Evolutionary conservation across 2,329 filamentous ascomycete genomes (phyloP), one percentile per base, ranked within the genome.

Genomic region (Epichloe coenophiala): DNA sequence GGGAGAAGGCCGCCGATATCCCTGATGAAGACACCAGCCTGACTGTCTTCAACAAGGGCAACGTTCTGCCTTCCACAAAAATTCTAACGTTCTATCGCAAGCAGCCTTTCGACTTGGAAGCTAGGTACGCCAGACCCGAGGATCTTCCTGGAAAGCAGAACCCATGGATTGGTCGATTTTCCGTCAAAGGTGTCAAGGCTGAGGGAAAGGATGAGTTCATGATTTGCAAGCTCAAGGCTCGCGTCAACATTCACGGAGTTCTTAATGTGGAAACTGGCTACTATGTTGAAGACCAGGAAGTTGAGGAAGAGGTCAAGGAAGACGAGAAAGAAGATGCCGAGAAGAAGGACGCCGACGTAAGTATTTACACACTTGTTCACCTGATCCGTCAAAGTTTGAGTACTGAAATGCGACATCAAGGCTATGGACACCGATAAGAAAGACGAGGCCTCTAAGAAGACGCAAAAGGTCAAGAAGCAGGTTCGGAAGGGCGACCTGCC

Each of bases 41-140:
- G 60, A 95, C 88, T 37, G 93, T 98, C 63, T 98, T 98, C 73
- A 94, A 93, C 80, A 89, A 86, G 70, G 91, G 91, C 68, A 96
- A 96, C 65, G 83, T 95, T 56, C 84, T 98, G 77, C 93, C 93
- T 50, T 97, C 91, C 5, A 98, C 93, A 57, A 98, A 98, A 80
- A 97, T 98, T 58, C 82, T 98, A 50, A 98, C 93, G 39, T 98
- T 98, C 75, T 98, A 97, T 78, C 85, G 93, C 60, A 97, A 97
- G 76, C 88, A 97, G 71, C 79, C 89, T 45, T 98, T 97, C 68
- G 90, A 96, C 65, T 78, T 98, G 48, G 93, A 98, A 75, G 93
- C 93, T 54, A 84, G 86, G 61, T 98, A 98, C 66, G 84, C 86
- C 56, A 86, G 91, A 63, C 86, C 90, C 19, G 88, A 95, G 44